These are phyloP conservation scores for Papilionanthe hybrid DNA, from an alignment of 116 monocot species.

Conservation along the genomic window DNA sequence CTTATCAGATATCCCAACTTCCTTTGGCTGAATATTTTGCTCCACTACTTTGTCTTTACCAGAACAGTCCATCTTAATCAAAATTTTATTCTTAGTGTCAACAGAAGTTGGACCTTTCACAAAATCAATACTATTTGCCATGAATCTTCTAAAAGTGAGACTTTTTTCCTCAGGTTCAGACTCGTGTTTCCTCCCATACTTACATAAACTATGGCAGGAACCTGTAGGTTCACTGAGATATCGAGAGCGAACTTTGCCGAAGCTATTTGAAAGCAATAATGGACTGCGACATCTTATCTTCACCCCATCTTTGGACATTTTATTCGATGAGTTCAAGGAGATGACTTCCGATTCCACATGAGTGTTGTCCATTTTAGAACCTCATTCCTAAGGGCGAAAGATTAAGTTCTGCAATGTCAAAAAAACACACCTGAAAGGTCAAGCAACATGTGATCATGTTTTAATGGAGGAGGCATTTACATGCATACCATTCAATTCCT, in stretches of 20 bases:
- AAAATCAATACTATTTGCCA: constrained; percentile 6
- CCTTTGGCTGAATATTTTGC: constrained; percentile 2
- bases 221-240: constrained; percentile 19
- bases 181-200: constrained; percentile 30
- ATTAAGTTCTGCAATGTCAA: constrained; percentile 1
- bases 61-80: constrained; percentile 5
- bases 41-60: neutral
- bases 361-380: neutral
- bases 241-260: constrained; percentile 8
- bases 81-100: constrained; percentile 14
- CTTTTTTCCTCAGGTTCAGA: constrained; percentile 21
- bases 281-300: neutral
- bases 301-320: neutral
- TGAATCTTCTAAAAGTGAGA: constrained; percentile 10
- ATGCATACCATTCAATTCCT: too few relatives aligned
- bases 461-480: too few relatives aligned
- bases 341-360: neutral
- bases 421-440: neutral
- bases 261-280: neutral
- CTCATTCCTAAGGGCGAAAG: neutral
- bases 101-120: neutral
- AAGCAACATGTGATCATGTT: neutral
- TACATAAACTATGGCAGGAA: constrained; percentile 51
- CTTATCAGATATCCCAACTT: constrained; percentile 8
- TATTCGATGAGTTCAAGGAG: neutral